A percentile compares a stretch with the other conserved stretches of the same genome.
Evolutionary conservation across 108 stramenopile species (phyloP).

Genomic region (Nitzschia sp.): DNA sequence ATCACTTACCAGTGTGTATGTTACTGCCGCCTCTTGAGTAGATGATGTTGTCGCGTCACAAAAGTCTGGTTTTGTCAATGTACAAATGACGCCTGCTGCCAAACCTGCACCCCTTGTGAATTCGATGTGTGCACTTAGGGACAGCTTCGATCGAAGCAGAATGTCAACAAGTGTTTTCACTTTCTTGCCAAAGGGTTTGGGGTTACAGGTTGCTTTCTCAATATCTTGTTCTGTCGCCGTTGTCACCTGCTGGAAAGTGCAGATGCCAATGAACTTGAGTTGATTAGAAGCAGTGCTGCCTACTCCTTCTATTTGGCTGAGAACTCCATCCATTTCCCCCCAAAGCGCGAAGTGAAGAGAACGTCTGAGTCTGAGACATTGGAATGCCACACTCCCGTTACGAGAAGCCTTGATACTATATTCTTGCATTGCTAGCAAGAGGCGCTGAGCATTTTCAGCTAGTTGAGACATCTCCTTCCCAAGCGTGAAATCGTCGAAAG

Average conservation of each 20-base stretch:
- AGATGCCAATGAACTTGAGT: conserved; percentile 54
- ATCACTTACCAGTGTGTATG: conserved; percentile 15
- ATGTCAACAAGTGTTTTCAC: conserved; percentile 47
- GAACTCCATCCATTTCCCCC: conserved; percentile 63
- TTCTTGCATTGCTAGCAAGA: conserved; percentile 73
- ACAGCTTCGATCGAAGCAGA: conserved; percentile 56
- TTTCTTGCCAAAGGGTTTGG: conserved; percentile 57
- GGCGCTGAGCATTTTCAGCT: conserved; percentile 57
- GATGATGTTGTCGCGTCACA: not conserved
- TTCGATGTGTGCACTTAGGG: conserved; percentile 46
- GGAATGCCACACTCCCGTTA: conserved; percentile 59
- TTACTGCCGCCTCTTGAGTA: conserved; percentile 7
- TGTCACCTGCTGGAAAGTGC: conserved; percentile 71
- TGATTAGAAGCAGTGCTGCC: conserved; percentile 42
- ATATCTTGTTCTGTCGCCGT: conserved; percentile 43
- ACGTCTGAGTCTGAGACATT: conserved; percentile 58
- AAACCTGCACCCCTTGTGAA: conserved; percentile 25
- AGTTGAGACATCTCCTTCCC: conserved; percentile 66
- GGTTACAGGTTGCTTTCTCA: conserved; percentile 44
- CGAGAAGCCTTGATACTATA: conserved; percentile 65
- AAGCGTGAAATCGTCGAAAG: conserved; percentile 63
- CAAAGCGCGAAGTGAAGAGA: conserved; percentile 63
- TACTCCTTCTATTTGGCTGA: conserved; percentile 76
- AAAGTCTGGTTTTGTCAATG: conserved; percentile 18
- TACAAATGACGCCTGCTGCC: conserved; percentile 30